Conservation (phyloP, 2,329 filamentous ascomycete species). For the Ophiocordyceps australis region DNA sequence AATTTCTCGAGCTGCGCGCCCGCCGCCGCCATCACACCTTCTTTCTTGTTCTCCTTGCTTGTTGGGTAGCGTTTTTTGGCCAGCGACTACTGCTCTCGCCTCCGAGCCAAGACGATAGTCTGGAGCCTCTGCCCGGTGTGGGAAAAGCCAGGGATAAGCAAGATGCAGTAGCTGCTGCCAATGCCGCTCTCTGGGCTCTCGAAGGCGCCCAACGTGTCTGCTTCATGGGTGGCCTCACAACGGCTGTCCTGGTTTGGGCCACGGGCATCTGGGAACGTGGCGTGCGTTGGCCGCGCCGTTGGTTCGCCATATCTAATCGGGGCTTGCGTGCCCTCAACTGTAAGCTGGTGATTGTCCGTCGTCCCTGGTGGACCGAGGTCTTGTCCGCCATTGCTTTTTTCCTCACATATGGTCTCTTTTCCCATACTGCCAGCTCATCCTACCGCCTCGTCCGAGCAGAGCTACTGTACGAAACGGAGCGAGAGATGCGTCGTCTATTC, state of each 20-base stretch:
- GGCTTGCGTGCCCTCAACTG: slow-evolving; percentile 86
- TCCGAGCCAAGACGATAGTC: no score
- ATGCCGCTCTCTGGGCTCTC: slow-evolving; percentile 90
- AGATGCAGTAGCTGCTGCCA: no score
- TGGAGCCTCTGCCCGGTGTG: slow-evolving; percentile 80
- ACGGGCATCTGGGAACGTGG: slow-evolving; percentile 95
- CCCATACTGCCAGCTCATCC: slow-evolving; percentile 45
- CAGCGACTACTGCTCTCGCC: slow-evolving; percentile 90
- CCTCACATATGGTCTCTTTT: slow-evolving; percentile 57
- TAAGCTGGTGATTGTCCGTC: slow-evolving; percentile 79
- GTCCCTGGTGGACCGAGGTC: slow-evolving; percentile 65
- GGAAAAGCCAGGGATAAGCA: no score
- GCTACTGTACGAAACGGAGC: slow-evolving; percentile 40
- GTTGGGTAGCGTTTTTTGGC: slow-evolving; percentile 72
- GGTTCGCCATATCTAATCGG: slow-evolving; percentile 77
- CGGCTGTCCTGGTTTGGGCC: slow-evolving; percentile 73
- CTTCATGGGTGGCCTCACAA: slow-evolving; percentile 80
- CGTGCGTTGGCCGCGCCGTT: slow-evolving; percentile 81
- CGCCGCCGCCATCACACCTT: slow-evolving; percentile 85
- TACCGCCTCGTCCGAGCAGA: slow-evolving; percentile 62
- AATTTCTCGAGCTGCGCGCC: slow-evolving; percentile 80
- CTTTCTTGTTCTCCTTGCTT: slow-evolving; percentile 60
- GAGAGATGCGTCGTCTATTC: slow-evolving; percentile 29
- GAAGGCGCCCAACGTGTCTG: slow-evolving; percentile 82
- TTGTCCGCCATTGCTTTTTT: slow-evolving; percentile 58